Percentiles rank a stretch among this genome's conserved stretches.
phyloP scores from a whole-genome alignment of 2,329 filamentous ascomycete species.

The Xylaria sp. region DNA sequence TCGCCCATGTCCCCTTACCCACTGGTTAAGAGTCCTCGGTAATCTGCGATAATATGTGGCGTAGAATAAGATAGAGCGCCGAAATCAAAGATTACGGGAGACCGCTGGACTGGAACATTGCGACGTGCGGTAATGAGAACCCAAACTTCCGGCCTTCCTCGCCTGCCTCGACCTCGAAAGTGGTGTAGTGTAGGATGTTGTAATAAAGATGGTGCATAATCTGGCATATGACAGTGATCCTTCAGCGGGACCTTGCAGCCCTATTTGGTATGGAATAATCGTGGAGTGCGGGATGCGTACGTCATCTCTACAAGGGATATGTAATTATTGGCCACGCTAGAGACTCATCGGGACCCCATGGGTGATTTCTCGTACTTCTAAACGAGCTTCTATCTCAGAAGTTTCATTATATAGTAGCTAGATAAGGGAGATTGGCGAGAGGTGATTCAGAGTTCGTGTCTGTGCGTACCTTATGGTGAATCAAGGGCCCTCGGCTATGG shows the following conservation, averaged over 20 bases:
- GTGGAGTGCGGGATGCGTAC: background rate
- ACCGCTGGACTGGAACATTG: background rate
- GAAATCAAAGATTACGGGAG: background rate
- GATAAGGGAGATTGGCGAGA: background rate
- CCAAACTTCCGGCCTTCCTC: background rate
- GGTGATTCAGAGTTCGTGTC: background rate
- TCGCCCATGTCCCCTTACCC: slow-evolving; percentile 8
- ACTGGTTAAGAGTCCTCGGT: background rate
- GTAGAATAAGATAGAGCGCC: background rate
- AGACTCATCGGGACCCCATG: background rate
- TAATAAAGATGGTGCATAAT: background rate
- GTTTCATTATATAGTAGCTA: background rate
- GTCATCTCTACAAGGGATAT: background rate
- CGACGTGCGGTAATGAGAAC: background rate
- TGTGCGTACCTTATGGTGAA: background rate
- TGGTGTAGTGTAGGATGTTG: background rate
- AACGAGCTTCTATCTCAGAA: background rate
- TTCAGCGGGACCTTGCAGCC: background rate
- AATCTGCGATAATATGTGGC: background rate
- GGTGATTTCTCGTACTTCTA: background rate
- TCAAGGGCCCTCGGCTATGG: background rate
- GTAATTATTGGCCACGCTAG: background rate
- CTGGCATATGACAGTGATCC: background rate
- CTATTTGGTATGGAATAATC: background rate
- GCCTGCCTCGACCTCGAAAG: too few relatives aligned